Evolutionary conservation across 2,329 filamentous ascomycete genomes (phyloP).

Genomic region (Lasiodiplodia theobromae): DNA sequence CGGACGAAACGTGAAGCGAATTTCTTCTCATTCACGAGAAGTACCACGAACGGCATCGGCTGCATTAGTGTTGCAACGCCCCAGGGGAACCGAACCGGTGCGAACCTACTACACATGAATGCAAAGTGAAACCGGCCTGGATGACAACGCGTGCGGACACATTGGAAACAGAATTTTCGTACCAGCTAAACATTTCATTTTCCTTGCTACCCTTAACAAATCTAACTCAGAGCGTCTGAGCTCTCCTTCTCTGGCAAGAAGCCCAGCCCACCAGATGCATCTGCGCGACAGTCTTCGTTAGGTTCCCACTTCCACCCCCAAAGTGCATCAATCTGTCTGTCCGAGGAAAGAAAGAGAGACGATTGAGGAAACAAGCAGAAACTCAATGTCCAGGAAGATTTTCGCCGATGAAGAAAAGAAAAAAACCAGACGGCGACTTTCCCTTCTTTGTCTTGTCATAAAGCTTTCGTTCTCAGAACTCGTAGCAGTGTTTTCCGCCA

Average conservation of each 20-base stretch:
- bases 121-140: background rate
- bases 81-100: too few relatives aligned
- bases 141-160: background rate
- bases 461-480: constrained; percentile 28
- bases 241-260: constrained; percentile 20
- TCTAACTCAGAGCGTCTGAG: constrained; percentile 18
- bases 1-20: background rate
- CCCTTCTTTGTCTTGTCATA: constrained; percentile 26
- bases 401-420: constrained; percentile 24
- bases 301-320: background rate
- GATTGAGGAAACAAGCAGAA: background rate
- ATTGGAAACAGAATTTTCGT: background rate
- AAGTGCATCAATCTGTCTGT: constrained; percentile 9
- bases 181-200: constrained; percentile 9
- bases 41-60: too few relatives aligned
- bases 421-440: constrained; percentile 12
- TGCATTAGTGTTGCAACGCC: too few relatives aligned
- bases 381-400: constrained; percentile 9
- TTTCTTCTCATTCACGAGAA: background rate
- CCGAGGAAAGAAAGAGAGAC: background rate
- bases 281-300: constrained; percentile 15
- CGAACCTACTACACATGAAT: background rate
- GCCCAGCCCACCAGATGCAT: constrained; percentile 25
- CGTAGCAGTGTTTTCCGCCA: constrained; percentile 19
- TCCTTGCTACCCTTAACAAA: constrained; percentile 8